Evolutionary conservation across 139 green algal species (phyloP), one percentile per base, ranked within the genome.

Genomic region (Axilococcus clingmanii): DNA sequence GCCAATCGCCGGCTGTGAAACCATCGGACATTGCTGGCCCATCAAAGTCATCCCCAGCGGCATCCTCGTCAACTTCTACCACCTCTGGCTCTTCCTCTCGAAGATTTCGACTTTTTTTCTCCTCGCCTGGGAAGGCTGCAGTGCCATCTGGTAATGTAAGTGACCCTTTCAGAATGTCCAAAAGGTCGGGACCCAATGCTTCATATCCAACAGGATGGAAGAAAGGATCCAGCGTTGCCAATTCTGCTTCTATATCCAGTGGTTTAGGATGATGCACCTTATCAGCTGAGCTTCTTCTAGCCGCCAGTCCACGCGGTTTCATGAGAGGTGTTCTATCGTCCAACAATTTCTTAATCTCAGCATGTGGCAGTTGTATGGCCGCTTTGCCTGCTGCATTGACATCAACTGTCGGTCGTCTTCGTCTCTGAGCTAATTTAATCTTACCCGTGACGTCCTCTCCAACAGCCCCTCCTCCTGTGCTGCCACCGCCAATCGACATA

Each of bases 321-420:
- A 82, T 42, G 34, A 82, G 55, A 5, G 66, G 60, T 23, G 54
- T 34, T 37, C 62, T 57, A 48, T 82, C 54, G 6, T 42, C 38
- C 48, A 82, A 50, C 55, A 82, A 44, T n/a, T 47, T 52, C 12
- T 68, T 48, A 22, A 80, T 80, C 40, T 77, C 61, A n/a, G 45
- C 38, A 5, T 49, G 46, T 47, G 56, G 37, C 34, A 67, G 33
- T 33, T 49, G 40, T 22, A 48, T 66, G 52, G 45, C 54, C 8
- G 60, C 34, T n/a, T 22, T 23, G 16, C 66, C 60, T 15, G 35
- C 23, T 11, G 22, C 2, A 5, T 38, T 44, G n/a, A 48, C 24
- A 32, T 74, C 65, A 27, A 74, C 19, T 5, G n/a, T n/a, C n/a
- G n/a, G n/a, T n/a, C 56, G 40, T 1, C 56, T 23, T 31, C 14